These are phyloP conservation scores for Harrya chromipes DNA, from an alignment of 768 basidiomycete genomes.

Conservation along the genomic window DNA sequence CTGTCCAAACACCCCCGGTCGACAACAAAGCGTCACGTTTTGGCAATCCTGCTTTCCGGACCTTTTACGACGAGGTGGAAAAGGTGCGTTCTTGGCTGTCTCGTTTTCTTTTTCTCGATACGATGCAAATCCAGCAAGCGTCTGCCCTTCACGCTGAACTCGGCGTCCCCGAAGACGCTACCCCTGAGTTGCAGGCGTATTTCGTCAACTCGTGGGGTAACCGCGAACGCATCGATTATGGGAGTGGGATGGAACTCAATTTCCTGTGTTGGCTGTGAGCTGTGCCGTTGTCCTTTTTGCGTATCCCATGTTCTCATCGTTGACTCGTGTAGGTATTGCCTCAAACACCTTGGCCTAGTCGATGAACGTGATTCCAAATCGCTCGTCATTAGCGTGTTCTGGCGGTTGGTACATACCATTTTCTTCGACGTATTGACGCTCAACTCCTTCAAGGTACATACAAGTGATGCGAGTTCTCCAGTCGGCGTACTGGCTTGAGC, in stretches of 20 bases:
- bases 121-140: constrained; percentile 41
- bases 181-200: constrained; percentile 73
- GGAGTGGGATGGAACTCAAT: constrained; percentile 99
- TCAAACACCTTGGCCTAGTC: constrained; percentile 68
- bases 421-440: background rate
- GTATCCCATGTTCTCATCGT: background rate
- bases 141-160: constrained; percentile 59
- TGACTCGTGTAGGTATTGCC: constrained; percentile 62
- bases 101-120: background rate
- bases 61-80: constrained; percentile 80
- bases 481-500: constrained; percentile 95
- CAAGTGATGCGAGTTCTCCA: constrained; percentile 83
- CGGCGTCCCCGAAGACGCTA: constrained; percentile 52
- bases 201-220: constrained; percentile 92
- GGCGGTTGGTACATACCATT: constrained; percentile 52
- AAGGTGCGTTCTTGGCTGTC: constrained; percentile 44
- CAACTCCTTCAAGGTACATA: constrained; percentile 52
- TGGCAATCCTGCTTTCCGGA: constrained; percentile 94
- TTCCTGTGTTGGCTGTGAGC: constrained; percentile 95
- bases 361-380: constrained; percentile 63
- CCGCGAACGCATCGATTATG: constrained; percentile 90
- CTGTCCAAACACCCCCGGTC: constrained; percentile 73
- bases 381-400: constrained; percentile 83
- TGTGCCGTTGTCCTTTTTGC: background rate
- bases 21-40: constrained; percentile 91